Evolutionary conservation across 1,284 basidiomycete genomes (phyloP).

Genomic region (Naganishia cerealis): DNA sequence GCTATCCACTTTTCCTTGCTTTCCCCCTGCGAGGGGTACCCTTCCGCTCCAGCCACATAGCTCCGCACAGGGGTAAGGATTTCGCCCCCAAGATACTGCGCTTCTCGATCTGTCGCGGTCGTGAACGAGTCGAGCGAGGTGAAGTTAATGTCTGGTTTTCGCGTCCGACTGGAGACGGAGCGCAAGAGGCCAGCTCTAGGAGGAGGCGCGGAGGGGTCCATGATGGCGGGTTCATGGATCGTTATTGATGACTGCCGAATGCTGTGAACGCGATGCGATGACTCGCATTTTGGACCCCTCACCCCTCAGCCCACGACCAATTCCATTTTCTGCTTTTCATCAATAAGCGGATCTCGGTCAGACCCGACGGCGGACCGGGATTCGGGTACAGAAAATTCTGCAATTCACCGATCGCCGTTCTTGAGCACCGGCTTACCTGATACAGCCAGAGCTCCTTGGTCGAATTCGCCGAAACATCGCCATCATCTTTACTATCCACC

Average conservation of each 20-base stretch:
- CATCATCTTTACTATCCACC: too few species aligned
- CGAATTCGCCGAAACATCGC: too few species aligned
- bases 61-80: slow-evolving; percentile 19
- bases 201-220: not conserved
- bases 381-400: too few species aligned
- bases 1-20: slow-evolving; percentile 27
- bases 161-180: not conserved
- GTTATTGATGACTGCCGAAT: not conserved
- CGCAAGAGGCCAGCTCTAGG: slow-evolving; percentile 1
- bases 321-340: too few species aligned
- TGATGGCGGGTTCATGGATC: not conserved
- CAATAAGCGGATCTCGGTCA: too few species aligned
- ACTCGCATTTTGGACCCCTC: too few species aligned
- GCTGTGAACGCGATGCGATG: too few species aligned
- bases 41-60: slow-evolving; percentile 24
- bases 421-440: too few species aligned
- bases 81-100: slow-evolving; percentile 17
- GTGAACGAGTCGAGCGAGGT: slow-evolving; percentile 10
- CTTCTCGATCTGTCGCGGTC: not conserved
- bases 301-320: too few species aligned
- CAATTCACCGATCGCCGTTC: too few species aligned
- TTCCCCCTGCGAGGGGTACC: slow-evolving; percentile 17
- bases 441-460: too few species aligned
- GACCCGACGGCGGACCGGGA: too few species aligned
- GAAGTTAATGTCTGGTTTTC: slow-evolving; percentile 18